Conservation (phyloP, 2,329 filamentous ascomycete species). For the Colletotrichum eleusines region DNA sequence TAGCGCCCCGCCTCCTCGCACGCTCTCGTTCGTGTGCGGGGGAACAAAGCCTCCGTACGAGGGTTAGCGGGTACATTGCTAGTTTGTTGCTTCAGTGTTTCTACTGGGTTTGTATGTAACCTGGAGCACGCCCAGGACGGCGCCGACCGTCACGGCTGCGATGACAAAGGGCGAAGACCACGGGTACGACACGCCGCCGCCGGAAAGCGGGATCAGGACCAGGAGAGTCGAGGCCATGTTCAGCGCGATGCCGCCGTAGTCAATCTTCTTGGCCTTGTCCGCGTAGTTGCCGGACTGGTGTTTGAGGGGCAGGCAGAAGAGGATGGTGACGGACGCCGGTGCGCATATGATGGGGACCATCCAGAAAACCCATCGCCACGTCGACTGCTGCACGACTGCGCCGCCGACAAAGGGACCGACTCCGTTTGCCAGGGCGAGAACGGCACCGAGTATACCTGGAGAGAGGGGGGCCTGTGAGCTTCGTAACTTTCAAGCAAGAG, state of each 20-base stretch:
- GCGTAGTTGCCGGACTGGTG: conserved; percentile 45
- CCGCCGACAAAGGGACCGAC: conserved; percentile 52
- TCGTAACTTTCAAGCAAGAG: conserved; percentile 24
- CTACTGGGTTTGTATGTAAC: no score
- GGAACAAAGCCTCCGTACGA: no score
- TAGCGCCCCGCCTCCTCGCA: no score
- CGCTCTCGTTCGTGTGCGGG: no score
- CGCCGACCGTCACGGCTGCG: conserved; percentile 44
- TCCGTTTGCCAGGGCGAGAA: conserved; percentile 52
- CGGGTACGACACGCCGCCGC: conserved; percentile 46
- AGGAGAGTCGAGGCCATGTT: conserved; percentile 47
- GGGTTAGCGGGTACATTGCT: no score
- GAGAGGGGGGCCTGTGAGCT: background rate
- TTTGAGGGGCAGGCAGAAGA: conserved; percentile 47
- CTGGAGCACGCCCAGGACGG: conserved; percentile 42
- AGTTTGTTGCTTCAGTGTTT: no score
- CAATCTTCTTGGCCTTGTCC: conserved; percentile 46
- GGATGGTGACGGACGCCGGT: conserved; percentile 44
- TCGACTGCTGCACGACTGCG: conserved; percentile 46
- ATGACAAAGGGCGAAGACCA: conserved; percentile 48
- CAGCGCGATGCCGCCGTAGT: conserved; percentile 47
- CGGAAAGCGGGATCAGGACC: conserved; percentile 47
- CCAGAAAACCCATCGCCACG: conserved; percentile 51
- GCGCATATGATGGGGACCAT: conserved; percentile 45
- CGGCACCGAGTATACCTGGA: conserved; percentile 45